Conservation (phyloP, 345 rosid species). For the Eutrema japonicum region DNA sequence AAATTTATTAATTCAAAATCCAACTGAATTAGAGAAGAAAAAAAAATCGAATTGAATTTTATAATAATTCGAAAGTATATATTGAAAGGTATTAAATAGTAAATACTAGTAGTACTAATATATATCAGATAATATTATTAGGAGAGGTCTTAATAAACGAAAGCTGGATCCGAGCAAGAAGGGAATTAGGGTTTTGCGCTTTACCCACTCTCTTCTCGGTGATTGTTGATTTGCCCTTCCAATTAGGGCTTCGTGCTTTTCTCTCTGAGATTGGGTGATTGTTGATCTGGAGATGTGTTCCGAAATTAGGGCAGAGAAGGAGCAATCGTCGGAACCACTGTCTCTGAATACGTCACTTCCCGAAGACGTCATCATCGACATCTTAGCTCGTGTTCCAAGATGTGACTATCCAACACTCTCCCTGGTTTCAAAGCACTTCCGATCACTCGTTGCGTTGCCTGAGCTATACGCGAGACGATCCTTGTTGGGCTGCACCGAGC, state of each 20-base stretch:
- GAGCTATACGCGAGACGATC: constrained; percentile 3
- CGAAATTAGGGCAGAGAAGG: not conserved
- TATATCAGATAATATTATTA: too few species aligned
- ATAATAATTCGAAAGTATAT: too few species aligned
- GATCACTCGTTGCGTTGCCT: not conserved
- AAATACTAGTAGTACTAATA: too few species aligned
- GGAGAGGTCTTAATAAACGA: too few species aligned
- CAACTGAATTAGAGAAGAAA: too few species aligned
- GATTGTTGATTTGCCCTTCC: too few species aligned
- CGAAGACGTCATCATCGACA: not conserved
- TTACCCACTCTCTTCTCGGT: too few species aligned
- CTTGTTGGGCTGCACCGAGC: not conserved
- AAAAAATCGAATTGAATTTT: too few species aligned
- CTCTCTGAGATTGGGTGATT: not conserved
- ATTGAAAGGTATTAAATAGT: too few species aligned
- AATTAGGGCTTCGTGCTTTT: not conserved
- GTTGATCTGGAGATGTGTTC: not conserved
- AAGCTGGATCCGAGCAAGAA: too few species aligned
- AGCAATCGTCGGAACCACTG: not conserved
- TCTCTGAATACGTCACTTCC: not conserved
- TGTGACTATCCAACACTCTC: constrained; percentile 1
- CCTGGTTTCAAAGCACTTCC: not conserved
- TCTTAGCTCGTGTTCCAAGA: not conserved
- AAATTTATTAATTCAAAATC: too few species aligned
- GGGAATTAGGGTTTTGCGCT: too few species aligned